Evolutionary conservation across 257 asterid genomes (phyloP).

Genomic region (Nicotiana attenuata): DNA sequence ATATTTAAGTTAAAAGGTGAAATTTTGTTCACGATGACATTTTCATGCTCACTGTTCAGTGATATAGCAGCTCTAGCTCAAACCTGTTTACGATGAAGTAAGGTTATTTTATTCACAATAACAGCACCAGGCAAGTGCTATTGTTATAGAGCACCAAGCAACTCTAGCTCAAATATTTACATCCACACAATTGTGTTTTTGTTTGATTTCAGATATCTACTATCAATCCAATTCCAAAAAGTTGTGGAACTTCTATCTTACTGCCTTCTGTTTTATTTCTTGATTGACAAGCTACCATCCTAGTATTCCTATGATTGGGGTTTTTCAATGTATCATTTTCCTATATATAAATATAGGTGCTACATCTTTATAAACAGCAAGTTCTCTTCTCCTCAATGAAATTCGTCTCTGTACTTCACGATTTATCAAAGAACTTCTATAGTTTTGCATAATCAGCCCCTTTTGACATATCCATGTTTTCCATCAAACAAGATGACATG

Average conservation of each 20-base stretch:
- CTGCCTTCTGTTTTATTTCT: background rate
- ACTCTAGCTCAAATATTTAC: background rate
- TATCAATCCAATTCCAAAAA: background rate
- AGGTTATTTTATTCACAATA: background rate
- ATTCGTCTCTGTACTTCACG: background rate
- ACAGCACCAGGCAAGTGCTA: background rate
- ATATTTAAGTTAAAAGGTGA: background rate
- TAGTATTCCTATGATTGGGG: background rate
- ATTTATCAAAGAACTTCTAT: background rate
- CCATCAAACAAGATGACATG: background rate
- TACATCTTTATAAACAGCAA: background rate
- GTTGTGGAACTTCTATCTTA: background rate
- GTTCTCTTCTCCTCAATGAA: background rate
- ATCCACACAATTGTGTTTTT: background rate
- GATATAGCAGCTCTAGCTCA: background rate
- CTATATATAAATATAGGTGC: background rate
- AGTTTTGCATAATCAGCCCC: background rate
- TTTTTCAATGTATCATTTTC: background rate
- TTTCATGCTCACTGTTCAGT: background rate
- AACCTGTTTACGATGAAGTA: background rate
- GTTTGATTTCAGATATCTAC: background rate
- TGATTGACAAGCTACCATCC: background rate
- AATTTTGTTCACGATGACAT: background rate
- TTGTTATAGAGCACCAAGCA: background rate
- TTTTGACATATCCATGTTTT: background rate